phyloP scores from a whole-genome alignment of 345 rosid species.

The Pelargonium nanum region DNA sequence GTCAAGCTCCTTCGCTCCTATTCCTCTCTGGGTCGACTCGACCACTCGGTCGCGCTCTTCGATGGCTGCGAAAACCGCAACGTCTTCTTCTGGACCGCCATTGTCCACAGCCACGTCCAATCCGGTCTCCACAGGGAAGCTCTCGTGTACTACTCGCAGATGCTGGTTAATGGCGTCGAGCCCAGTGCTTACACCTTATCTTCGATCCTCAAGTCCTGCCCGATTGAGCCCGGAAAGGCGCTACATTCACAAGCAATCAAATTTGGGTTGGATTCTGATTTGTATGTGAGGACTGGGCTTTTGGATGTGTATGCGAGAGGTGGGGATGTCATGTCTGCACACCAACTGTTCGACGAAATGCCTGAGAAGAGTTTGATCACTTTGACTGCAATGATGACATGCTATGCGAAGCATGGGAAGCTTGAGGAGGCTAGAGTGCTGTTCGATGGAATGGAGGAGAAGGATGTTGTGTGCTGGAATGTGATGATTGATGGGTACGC shows the following conservation, averaged over 20 bases:
- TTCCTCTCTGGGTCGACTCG: constrained; percentile 45
- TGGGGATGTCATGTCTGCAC: constrained; percentile 48
- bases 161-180: constrained; percentile 32
- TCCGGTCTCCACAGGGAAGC: constrained; percentile 34
- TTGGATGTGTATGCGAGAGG: constrained; percentile 50
- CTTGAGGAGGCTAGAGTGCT: constrained; percentile 35
- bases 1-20: constrained; percentile 84
- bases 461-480: constrained; percentile 62
- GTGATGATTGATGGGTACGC: constrained; percentile 63
- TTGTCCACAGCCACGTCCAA: constrained; percentile 39
- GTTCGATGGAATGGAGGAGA: constrained; percentile 45
- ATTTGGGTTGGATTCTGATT: constrained; percentile 45
- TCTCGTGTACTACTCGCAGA: constrained; percentile 29
- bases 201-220: constrained; percentile 53
- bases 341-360: constrained; percentile 55
- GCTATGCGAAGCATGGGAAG: constrained; percentile 49
- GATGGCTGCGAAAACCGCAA: constrained; percentile 35
- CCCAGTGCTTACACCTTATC: constrained; percentile 78
- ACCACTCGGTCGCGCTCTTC: constrained; percentile 42
- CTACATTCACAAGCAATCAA: constrained; percentile 53
- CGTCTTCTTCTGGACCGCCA: constrained; percentile 49
- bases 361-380: constrained; percentile 51
- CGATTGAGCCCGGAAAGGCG: constrained; percentile 23
- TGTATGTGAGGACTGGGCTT: constrained; percentile 63
- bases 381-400: constrained; percentile 64